Percentiles rank a stretch among this genome's conserved stretches.
Conservation (phyloP, 495 filamentous ascomycete species). For the Penicillium pancosmium region DNA sequence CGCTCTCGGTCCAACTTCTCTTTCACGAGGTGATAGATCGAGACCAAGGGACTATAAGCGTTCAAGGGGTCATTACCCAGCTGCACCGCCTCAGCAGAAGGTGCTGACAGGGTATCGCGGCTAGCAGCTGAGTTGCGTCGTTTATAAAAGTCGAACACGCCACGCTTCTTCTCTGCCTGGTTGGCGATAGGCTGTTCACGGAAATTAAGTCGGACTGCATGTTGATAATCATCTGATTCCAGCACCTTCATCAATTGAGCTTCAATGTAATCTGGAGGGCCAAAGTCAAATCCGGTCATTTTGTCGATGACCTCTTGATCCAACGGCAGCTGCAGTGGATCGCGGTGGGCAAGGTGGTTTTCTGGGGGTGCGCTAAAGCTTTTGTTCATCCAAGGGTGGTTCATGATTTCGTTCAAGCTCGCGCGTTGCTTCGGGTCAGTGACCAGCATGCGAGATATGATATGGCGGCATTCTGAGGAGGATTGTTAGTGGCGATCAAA, state of each 20-base stretch:
- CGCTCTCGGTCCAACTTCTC: constrained; percentile 91
- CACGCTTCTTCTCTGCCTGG: constrained; percentile 82
- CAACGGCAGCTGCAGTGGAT: constrained; percentile 82
- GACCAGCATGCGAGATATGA: constrained; percentile 95
- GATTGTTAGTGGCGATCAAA: neutral
- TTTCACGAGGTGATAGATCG: constrained; percentile 92
- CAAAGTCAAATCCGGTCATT: constrained; percentile 99
- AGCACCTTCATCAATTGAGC: constrained; percentile 80
- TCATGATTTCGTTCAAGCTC: constrained; percentile 88
- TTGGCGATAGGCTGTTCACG: constrained; percentile 65
- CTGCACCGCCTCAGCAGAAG: constrained; percentile 81
- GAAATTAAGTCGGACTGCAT: constrained; percentile 68
- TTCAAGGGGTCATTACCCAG: constrained; percentile 88
- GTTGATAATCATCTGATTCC: constrained; percentile 89
- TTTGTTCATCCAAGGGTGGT: constrained; percentile 97
- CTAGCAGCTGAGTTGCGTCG: constrained; percentile 83
- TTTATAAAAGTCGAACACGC: constrained; percentile 97
- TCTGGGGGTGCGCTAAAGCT: constrained; percentile 85
- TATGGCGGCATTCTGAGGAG: constrained; percentile 81
- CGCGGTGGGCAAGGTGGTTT: constrained; percentile 82
- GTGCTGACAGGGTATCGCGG: constrained; percentile 83
- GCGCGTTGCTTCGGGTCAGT: constrained; percentile 90
- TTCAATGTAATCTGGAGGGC: constrained; percentile 77
- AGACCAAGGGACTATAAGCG: constrained; percentile 89
- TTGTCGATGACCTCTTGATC: constrained; percentile 81